Evolutionary conservation across 352 stramenopile genomes (phyloP).

Genomic region (Phytopythium delawarense): DNA sequence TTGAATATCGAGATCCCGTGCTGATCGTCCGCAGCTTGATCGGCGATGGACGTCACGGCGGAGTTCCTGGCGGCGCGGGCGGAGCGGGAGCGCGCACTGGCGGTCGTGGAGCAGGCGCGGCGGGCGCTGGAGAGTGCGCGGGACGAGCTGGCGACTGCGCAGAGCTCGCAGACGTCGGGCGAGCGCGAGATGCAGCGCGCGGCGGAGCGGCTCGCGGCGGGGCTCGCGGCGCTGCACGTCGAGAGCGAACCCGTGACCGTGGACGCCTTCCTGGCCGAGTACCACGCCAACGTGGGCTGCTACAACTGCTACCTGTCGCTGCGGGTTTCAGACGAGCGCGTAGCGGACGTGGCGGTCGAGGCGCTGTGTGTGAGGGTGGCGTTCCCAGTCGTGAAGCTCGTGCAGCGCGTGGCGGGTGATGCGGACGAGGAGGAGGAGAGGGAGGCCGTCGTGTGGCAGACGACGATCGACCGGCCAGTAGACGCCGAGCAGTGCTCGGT

Average conservation of each 20-base stretch:
- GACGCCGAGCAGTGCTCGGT: slow-evolving; percentile 35
- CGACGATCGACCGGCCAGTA: slow-evolving; percentile 53
- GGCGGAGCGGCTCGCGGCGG: slow-evolving; percentile 17
- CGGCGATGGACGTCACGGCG: not conserved
- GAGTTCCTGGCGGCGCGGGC: slow-evolving; percentile 35
- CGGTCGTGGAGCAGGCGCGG: slow-evolving; percentile 14
- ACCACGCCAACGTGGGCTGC: slow-evolving; percentile 78
- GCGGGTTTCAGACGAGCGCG: slow-evolving; percentile 9
- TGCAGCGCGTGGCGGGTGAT: slow-evolving; percentile 1
- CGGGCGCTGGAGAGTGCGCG: slow-evolving; percentile 18
- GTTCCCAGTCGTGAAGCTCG: slow-evolving; percentile 35
- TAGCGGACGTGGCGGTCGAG: slow-evolving; percentile 13
- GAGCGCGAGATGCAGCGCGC: slow-evolving; percentile 33
- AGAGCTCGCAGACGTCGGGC: slow-evolving; percentile 12
- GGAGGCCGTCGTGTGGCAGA: slow-evolving; percentile 31
- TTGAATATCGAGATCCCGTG: no score
- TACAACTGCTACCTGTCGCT: slow-evolving; percentile 69
- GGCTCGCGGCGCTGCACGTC: slow-evolving; percentile 21
- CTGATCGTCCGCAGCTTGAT: no score
- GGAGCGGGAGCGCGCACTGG: slow-evolving; percentile 34
- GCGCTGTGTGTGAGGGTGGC: slow-evolving; percentile 28
- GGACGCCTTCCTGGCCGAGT: slow-evolving; percentile 50
- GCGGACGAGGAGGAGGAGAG: slow-evolving; percentile 5
- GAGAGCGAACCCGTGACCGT: slow-evolving; percentile 10
- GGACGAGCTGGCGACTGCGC: slow-evolving; percentile 26